A percentile compares a stretch with the other conserved stretches of the same genome.
Conservation (phyloP, 1,284 basidiomycete species). For the Mycena citricolor region DNA sequence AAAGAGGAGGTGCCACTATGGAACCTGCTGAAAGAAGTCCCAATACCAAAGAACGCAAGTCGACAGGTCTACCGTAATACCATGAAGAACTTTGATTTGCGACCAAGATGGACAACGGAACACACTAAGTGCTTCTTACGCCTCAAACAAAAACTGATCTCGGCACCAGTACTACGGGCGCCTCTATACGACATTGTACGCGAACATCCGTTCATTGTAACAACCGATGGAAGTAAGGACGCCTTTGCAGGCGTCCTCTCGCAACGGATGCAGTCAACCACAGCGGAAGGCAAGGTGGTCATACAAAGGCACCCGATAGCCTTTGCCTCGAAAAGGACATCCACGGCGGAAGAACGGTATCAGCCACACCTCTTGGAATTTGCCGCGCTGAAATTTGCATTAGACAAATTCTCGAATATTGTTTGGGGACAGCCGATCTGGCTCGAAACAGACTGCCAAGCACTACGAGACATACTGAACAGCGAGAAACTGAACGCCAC, state of each 20-base stretch:
- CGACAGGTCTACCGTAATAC: constrained; percentile 25
- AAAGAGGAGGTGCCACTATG: constrained; percentile 29
- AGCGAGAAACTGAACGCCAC: constrained; percentile 27
- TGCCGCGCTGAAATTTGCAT: constrained; percentile 31
- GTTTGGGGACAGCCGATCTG: constrained; percentile 30
- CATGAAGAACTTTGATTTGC: constrained; percentile 25
- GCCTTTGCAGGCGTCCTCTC: constrained; percentile 34
- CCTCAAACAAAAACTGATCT: constrained; percentile 29
- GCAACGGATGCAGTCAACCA: constrained; percentile 23
- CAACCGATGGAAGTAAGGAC: constrained; percentile 34
- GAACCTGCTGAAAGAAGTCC: constrained; percentile 27
- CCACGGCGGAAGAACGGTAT: constrained; percentile 29
- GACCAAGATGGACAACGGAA: constrained; percentile 26
- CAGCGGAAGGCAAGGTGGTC: constrained; percentile 22
- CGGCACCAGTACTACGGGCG: constrained; percentile 31
- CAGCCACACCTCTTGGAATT: constrained; percentile 34
- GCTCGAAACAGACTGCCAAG: constrained; percentile 33
- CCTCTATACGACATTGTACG: constrained; percentile 25
- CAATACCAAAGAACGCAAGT: constrained; percentile 22
- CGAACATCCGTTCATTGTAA: constrained; percentile 35
- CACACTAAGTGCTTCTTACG: constrained; percentile 31
- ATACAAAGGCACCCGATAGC: constrained; percentile 28
- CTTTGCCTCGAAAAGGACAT: constrained; percentile 32
- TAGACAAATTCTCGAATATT: constrained; percentile 32
- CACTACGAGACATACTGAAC: constrained; percentile 26